Evolutionary conservation across 345 rosid species (phyloP).

Genomic region (Aquilaria malaccensis): DNA sequence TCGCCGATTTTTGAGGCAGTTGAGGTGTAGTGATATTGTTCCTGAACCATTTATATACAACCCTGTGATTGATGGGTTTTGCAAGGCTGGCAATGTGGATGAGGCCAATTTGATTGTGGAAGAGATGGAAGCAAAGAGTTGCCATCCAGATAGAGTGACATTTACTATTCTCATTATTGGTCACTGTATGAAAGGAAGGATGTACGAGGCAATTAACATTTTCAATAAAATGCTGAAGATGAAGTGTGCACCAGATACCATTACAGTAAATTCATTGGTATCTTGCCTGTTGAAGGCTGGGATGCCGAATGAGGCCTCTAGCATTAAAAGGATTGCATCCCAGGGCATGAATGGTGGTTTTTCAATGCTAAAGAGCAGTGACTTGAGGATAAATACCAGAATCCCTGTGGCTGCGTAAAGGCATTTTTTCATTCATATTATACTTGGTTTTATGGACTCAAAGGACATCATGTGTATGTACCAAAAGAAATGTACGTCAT

Average conservation of each 20-base stretch:
- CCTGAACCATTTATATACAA: constrained; percentile 75
- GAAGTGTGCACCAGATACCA: constrained; percentile 72
- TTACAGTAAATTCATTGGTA: constrained; percentile 52
- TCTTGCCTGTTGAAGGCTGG: constrained; percentile 89
- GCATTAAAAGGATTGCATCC: constrained; percentile 29
- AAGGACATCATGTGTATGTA: too few relatives aligned
- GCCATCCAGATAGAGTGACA: constrained; percentile 82
- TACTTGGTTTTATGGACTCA: constrained; percentile 9
- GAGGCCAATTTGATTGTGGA: constrained; percentile 62
- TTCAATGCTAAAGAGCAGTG: constrained; percentile 27
- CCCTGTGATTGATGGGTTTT: constrained; percentile 88
- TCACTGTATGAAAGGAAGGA: constrained; percentile 89
- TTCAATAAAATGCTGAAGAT: constrained; percentile 63
- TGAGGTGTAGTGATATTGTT: constrained; percentile 36
- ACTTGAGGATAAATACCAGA: constrained; percentile 24
- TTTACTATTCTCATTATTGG: constrained; percentile 90
- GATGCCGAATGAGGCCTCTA: constrained; percentile 74
- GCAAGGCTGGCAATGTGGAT: constrained; percentile 84
- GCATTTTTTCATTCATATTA: constrained; percentile 3
- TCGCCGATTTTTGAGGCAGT: constrained; percentile 48
- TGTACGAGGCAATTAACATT: constrained; percentile 70
- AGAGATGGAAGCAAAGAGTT: constrained; percentile 72
- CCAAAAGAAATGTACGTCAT: background rate
- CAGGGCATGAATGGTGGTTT: constrained; percentile 27
- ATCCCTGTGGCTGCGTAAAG: constrained; percentile 53